Base-by-base conservation (phyloP, 177 flowering plant genomes). In the Vitis hybrid region DNA sequence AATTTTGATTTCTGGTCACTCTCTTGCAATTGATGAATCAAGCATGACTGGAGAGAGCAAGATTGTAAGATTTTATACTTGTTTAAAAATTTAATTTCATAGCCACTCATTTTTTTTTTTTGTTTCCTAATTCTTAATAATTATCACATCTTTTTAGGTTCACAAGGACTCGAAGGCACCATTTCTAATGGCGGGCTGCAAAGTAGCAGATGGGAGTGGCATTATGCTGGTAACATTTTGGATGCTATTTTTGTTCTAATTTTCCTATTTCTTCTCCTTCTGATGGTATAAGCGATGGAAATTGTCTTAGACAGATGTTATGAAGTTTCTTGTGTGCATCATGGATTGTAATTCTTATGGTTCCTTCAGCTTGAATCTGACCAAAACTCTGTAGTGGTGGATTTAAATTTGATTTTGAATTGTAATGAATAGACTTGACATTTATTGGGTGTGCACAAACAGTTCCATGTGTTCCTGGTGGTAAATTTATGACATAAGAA, bases 11-110 rank as follows among this genome's bases (percentile, higher is more conserved):
- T 70, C 81, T 70, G 96, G 94, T 19, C 97, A 95, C 70, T 93
- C 98, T 21, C 90, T 95, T 71, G 82, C 98, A 5, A 77, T 95
- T 70, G 99, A 95, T 79, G 99, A 95, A 81, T 95, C 99, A 64
- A 91, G 99, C 78, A 95, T 95, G 99, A 95, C 99, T 18, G 99
- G 99, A 67, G 98, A 95, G 83, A 90, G 96, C 86, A 86, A 91
- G 74, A 90, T 91, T 74, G 99, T 95, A 77, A 80, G 91, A 50
- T 51, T 62, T 45, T 55, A 2, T 68, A 15, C 4, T 64, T 66
- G n/a, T 23, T 32, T 26, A 32, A 10, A 40, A 14, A 1, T 64
- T 40, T 50, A 17, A 45, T 48, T n/a, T 40, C 2, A 10, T 26
- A 48, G 23, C 30, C 18, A 3, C 13, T 12, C n/a, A 10, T 8